Evolutionary conservation across 805 yeast genomes (phyloP).

Genomic region (Candida caryicola): DNA sequence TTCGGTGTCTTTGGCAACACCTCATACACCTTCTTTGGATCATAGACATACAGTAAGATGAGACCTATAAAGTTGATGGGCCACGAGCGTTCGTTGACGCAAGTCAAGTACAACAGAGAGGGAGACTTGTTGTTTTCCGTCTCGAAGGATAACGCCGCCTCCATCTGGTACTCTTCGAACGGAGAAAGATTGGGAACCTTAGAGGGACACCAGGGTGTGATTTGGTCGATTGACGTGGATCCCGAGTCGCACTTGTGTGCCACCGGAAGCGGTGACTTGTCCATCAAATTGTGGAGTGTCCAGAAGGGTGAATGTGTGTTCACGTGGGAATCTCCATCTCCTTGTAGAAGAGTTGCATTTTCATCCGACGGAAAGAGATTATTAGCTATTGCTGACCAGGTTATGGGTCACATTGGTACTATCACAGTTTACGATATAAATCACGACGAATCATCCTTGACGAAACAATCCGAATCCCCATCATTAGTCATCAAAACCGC

Average conservation of each 20-base stretch:
- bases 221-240: slow-evolving; percentile 91
- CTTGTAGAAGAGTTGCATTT: slow-evolving; percentile 90
- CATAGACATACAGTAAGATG: slow-evolving; percentile 20
- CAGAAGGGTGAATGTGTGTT: slow-evolving; percentile 71
- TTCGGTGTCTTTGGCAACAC: slow-evolving; percentile 5
- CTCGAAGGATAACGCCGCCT: slow-evolving; percentile 85
- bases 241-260: slow-evolving; percentile 61
- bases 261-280: slow-evolving; percentile 90
- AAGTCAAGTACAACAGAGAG: slow-evolving; percentile 90
- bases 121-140: slow-evolving; percentile 92
- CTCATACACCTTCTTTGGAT: slow-evolving; percentile 3
- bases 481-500: slow-evolving; percentile 56
- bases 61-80: slow-evolving; percentile 72
- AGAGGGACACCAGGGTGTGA: slow-evolving; percentile 81
- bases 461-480: slow-evolving; percentile 53
- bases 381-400: slow-evolving; percentile 81
- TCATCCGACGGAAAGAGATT: slow-evolving; percentile 67
- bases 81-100: slow-evolving; percentile 96
- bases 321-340: slow-evolving; percentile 74
- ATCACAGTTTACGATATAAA: slow-evolving; percentile 65
- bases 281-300: slow-evolving; percentile 81
- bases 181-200: slow-evolving; percentile 97
- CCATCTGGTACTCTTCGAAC: slow-evolving; percentile 90
- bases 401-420: slow-evolving; percentile 84
- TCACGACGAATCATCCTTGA: slow-evolving; percentile 34